Conservation (phyloP, 129 eudicot species). For the Pseudognaphalium luteoalbum region DNA sequence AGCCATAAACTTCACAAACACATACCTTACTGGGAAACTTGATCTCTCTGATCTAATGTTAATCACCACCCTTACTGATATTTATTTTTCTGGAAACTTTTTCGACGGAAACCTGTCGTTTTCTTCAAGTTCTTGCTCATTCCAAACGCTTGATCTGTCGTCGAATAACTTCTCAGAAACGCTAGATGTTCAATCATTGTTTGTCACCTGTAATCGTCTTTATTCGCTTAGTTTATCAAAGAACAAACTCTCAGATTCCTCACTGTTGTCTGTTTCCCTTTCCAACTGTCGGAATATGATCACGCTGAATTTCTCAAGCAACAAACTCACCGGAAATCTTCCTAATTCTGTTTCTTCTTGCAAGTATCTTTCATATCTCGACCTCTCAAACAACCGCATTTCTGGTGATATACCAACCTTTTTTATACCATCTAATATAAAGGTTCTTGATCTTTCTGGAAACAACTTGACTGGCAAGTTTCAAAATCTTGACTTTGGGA, state of each 20-base stretch:
- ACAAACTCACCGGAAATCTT: constrained; percentile 56
- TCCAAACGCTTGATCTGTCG: constrained; percentile 60
- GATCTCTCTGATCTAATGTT: constrained; percentile 51
- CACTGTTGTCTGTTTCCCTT: constrained; percentile 44
- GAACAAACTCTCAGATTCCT: constrained; percentile 55
- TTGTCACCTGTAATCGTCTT: constrained; percentile 42
- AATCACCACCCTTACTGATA: constrained; percentile 42
- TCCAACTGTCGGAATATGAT: constrained; percentile 59
- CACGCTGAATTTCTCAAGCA: constrained; percentile 57
- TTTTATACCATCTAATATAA: constrained; percentile 30
- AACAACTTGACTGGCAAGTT: constrained; percentile 67
- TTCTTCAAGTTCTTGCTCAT: constrained; percentile 38
- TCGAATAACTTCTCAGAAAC: constrained; percentile 50
- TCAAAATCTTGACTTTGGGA: constrained; percentile 49
- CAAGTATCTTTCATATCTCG: constrained; percentile 48
- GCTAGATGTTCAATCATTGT: constrained; percentile 37
- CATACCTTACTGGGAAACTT: constrained; percentile 57
- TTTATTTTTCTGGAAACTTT: constrained; percentile 55
- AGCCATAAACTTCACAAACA: constrained; percentile 46
- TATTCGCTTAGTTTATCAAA: constrained; percentile 46
- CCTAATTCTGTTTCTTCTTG: constrained; percentile 46
- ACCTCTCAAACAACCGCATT: constrained; percentile 52
- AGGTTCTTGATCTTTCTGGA: constrained; percentile 59
- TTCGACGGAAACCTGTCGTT: constrained; percentile 74
- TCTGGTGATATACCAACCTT: constrained; percentile 45